phyloP scores from a whole-genome alignment of 805 yeast species.

The Yarrowia keelungensis region DNA sequence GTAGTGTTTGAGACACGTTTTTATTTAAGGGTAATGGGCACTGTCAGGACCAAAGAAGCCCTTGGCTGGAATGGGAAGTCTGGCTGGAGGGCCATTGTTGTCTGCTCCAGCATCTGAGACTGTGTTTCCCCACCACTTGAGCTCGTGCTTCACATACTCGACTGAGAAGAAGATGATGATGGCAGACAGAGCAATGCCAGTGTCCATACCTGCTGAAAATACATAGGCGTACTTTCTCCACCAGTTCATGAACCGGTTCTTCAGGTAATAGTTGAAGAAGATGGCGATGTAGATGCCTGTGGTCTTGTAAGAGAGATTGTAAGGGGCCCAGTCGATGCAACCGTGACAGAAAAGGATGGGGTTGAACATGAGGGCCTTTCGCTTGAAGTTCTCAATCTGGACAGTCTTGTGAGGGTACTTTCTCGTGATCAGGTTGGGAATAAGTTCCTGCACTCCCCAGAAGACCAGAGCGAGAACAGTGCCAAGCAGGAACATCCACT shows the following conservation, averaged over 20 bases:
- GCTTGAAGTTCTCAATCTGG: slow-evolving; percentile 1
- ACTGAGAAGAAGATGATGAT: slow-evolving; percentile 56
- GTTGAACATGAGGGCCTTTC: slow-evolving; percentile 7
- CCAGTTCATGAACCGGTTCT: slow-evolving; percentile 55
- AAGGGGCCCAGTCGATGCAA: slow-evolving; percentile 20
- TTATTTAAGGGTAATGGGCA: slow-evolving; percentile 42
- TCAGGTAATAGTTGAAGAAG: slow-evolving; percentile 56
- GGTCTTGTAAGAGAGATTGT: slow-evolving; percentile 52
- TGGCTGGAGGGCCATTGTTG: slow-evolving; percentile 1
- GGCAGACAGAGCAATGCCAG: slow-evolving; percentile 60
- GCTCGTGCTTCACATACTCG: slow-evolving; percentile 48
- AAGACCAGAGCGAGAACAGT: slow-evolving; percentile 44
- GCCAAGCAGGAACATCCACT: slow-evolving; percentile 44
- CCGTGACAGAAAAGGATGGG: slow-evolving; percentile 13
- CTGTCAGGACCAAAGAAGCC: slow-evolving; percentile 48
- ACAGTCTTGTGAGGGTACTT: slow-evolving; percentile 6
- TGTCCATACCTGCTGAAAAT: slow-evolving; percentile 57
- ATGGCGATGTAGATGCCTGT: slow-evolving; percentile 54
- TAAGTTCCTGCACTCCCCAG: slow-evolving; percentile 17
- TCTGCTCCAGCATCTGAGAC: slow-evolving; percentile 38
- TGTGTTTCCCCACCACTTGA: slow-evolving; percentile 62
- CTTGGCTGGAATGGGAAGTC: slow-evolving; percentile 40
- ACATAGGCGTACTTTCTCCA: slow-evolving; percentile 63
- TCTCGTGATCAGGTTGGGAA: slow-evolving; percentile 42
- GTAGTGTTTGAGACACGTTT: background rate